These are phyloP conservation scores for Tuber melanosporum DNA, from an alignment of 495 filamentous ascomycete species.

Conservation along the genomic window DNA sequence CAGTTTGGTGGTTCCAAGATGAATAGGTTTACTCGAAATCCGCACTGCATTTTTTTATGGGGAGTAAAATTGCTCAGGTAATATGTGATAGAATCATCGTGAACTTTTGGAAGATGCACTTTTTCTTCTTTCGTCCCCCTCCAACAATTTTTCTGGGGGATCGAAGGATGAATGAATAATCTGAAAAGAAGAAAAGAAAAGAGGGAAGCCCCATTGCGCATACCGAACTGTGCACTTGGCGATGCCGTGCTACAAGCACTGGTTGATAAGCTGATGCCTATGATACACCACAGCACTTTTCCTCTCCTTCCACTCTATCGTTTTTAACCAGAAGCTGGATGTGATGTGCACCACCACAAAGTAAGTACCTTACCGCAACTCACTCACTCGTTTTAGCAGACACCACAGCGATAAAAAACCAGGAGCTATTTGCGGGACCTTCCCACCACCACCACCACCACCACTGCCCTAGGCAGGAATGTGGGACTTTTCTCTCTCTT, in stretches of 20 bases:
- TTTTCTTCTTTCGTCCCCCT: not conserved
- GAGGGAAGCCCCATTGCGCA: not conserved
- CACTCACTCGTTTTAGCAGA: too few species aligned
- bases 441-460: too few species aligned
- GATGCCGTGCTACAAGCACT: not conserved
- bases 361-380: not conserved
- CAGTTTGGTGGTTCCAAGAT: not conserved
- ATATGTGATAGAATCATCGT: not conserved
- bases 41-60: not conserved
- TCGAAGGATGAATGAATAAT: slow-evolving; percentile 5
- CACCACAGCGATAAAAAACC: too few species aligned
- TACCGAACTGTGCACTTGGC: not conserved
- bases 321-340: not conserved
- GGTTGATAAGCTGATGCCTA: not conserved
- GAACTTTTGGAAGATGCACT: not conserved
- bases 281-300: not conserved
- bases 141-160: not conserved
- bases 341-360: not conserved
- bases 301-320: not conserved
- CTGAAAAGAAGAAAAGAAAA: not conserved
- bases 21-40: not conserved
- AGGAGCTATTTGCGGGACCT: too few species aligned
- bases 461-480: too few species aligned
- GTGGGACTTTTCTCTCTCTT: too few species aligned
- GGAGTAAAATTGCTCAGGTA: not conserved